Evolutionary conservation across 306 rosid species (phyloP).

Genomic region (Castanea crenata): DNA sequence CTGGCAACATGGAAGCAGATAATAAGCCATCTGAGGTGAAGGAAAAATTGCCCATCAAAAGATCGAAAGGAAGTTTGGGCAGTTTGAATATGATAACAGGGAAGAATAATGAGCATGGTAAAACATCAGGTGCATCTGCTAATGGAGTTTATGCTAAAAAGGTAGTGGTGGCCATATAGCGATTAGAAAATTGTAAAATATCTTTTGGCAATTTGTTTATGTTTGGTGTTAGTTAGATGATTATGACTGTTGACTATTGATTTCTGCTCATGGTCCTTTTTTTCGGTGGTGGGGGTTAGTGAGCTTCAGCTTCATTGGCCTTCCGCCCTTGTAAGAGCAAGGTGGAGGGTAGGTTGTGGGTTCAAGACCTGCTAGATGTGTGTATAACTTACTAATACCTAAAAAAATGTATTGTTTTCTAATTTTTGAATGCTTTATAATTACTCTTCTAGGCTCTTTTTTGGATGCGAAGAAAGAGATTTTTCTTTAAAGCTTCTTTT

Average conservation of each 20-base stretch:
- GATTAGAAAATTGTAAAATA: conserved; percentile 3
- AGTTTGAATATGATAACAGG: conserved; percentile 97
- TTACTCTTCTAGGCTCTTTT: no score
- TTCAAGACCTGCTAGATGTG: no score
- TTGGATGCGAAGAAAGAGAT: no score
- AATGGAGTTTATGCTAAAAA: conserved; percentile 87
- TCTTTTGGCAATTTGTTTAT: neutral
- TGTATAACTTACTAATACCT: no score
- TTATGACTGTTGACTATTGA: neutral
- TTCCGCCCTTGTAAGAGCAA: no score
- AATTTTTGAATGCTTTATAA: no score
- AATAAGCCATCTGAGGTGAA: conserved; percentile 81
- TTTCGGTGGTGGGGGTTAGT: neutral
- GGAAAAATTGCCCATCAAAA: conserved; percentile 90
- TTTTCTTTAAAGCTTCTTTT: neutral
- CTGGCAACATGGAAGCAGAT: conserved; percentile 76
- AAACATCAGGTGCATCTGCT: conserved; percentile 72
- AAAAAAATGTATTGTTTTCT: no score
- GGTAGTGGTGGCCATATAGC: conserved; percentile 47
- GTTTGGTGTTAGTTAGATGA: neutral
- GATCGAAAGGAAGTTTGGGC: conserved; percentile 98
- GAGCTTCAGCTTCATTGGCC: neutral
- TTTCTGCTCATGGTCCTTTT: neutral
- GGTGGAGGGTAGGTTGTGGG: no score
- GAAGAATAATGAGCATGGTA: conserved; percentile 74